Base-by-base conservation (phyloP, 768 basidiomycete species). In the Pholiota microspora region DNA sequence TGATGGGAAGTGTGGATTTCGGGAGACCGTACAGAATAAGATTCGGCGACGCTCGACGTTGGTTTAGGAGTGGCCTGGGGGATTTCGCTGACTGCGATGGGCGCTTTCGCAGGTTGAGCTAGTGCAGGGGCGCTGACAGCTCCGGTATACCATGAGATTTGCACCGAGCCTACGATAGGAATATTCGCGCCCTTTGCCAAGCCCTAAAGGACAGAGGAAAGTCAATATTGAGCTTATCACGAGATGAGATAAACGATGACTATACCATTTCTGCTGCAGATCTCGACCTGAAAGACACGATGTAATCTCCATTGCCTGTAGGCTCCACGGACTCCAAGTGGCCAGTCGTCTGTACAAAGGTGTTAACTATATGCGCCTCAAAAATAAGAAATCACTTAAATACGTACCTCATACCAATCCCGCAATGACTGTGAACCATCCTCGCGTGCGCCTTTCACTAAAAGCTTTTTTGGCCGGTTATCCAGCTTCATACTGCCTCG, bases 401-500 rank as follows among this genome's bases (percentile, higher is more conserved):
- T 31, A 68, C 68, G 31, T 64, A 89, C 85, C 79, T 92, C 89
- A 66, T 88, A 96, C 89, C 91, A 95, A 61, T 90, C 85, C 58
- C 81, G 82, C 55, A 94, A 72, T 5, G 81, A 77, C 57, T 86
- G 83, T 28, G 83, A 57, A 27, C 74, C 74, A 16, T 79, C 77
- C 31, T 75, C 70, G 15, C 66, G 69, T 7, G 81, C 82, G 32
- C 87, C 89, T 64, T 90, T 87, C 25, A 97, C 74, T 18, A 88
- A 70, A 21, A 97, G 72, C 69, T 83, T 86, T 73, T 85, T 89
- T 8, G 94, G 89, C 15, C 94, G 83, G 64, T 94, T 93, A 69
- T 97, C 94, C 25, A 97, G 81, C 65, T 89, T 89, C 88, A 96
- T 89, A 62, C 85, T 92, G 8, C 77, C 74, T 36, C 87, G 80